Percentiles rank a stretch among this genome's conserved stretches.
phyloP scores from a whole-genome alignment of 164 flowering plant species.

The Annona squamosa region DNA sequence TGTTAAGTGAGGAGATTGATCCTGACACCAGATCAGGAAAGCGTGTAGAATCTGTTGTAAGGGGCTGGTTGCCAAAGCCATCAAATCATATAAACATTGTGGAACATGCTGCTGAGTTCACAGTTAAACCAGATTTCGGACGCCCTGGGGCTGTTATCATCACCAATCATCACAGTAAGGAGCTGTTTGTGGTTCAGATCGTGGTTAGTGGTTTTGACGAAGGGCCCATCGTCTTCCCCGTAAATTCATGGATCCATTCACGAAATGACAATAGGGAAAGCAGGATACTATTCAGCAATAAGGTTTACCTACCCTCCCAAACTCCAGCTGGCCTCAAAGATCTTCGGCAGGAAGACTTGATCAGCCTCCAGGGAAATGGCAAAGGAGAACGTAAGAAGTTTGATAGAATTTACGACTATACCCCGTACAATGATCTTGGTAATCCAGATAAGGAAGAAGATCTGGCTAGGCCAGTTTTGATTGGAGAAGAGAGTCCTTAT shows the following conservation, averaged over 20 bases:
- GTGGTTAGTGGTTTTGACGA: constrained; percentile 53
- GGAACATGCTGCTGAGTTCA: constrained; percentile 61
- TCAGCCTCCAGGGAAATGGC: constrained; percentile 64
- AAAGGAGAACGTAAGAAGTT: constrained; percentile 62
- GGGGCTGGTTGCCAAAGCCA: constrained; percentile 69
- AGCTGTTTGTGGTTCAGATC: constrained; percentile 69
- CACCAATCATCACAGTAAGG: constrained; percentile 67
- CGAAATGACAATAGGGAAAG: constrained; percentile 63
- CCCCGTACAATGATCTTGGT: constrained; percentile 78
- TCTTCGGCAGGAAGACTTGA: constrained; percentile 54
- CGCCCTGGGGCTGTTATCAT: constrained; percentile 71
- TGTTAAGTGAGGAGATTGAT: constrained; percentile 70
- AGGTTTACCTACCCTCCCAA: constrained; percentile 71
- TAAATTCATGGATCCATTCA: constrained; percentile 82
- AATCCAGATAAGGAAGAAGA: constrained; percentile 61
- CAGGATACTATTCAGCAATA: constrained; percentile 77
- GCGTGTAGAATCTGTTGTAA: constrained; percentile 46
- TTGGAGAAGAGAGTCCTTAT: constrained; percentile 66
- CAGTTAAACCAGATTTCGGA: constrained; percentile 65
- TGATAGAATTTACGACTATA: constrained; percentile 84
- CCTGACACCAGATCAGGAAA: constrained; percentile 71
- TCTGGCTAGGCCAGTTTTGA: constrained; percentile 59
- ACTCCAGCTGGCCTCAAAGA: constrained; percentile 77
- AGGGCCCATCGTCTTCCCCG: constrained; percentile 70
- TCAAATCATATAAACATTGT: constrained; percentile 28